phyloP scores from a whole-genome alignment of 2,329 filamentous ascomycete species.

The Epichloe uncinata region DNA sequence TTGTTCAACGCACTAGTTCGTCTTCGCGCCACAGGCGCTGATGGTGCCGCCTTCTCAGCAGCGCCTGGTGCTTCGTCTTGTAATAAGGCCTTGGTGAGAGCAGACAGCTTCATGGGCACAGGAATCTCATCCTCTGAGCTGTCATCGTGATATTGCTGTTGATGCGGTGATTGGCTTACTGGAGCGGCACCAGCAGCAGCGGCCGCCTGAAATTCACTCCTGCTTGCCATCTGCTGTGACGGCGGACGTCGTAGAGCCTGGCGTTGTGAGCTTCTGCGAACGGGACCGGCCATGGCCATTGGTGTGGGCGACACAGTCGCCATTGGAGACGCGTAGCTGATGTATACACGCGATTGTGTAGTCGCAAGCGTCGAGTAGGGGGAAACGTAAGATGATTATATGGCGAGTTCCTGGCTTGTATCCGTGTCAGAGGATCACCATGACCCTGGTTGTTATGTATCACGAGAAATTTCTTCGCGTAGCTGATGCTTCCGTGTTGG shows the following conservation, averaged over 20 bases:
- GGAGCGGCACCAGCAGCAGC: conserved; percentile 13
- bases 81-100: conserved; percentile 76
- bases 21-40: conserved; percentile 35
- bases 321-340: conserved; percentile 23
- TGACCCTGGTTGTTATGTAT: conserved; percentile 18
- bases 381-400: conserved; percentile 13
- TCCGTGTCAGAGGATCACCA: conserved; percentile 28
- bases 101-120: conserved; percentile 85
- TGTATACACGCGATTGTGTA: not conserved
- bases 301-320: conserved; percentile 43
- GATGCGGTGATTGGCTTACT: conserved; percentile 23
- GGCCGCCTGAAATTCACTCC: conserved; percentile 32
- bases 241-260: conserved; percentile 39
- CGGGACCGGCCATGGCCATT: conserved; percentile 34
- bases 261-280: conserved; percentile 41
- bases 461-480: conserved; percentile 12
- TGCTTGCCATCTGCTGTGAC: conserved; percentile 31
- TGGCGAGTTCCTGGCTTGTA: conserved; percentile 5
- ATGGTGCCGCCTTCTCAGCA: conserved; percentile 24
- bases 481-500: conserved; percentile 22
- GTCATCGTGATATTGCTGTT: conserved; percentile 48
- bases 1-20: conserved; percentile 33
- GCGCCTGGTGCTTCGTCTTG: conserved; percentile 44
- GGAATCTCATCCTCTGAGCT: conserved; percentile 92
- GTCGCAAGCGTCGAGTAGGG: conserved; percentile 2